Evolutionary conservation across 768 basidiomycete species (phyloP).

Genomic region (Hygrocybe punicea): DNA sequence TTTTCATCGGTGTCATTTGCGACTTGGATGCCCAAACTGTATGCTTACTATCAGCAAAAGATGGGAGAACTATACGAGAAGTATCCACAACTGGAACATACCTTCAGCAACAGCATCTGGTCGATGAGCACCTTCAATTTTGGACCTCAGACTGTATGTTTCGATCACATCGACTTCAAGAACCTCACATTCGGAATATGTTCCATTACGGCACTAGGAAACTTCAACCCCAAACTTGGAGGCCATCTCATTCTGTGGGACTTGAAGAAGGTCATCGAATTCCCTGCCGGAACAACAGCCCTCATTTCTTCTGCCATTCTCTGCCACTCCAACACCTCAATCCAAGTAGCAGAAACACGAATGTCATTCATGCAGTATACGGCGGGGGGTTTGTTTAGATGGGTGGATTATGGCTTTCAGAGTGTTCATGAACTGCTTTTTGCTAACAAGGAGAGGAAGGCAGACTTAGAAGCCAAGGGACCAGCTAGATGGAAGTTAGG

Average conservation of each 20-base stretch:
- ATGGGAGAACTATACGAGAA: constrained; percentile 9
- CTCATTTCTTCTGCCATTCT: constrained; percentile 24
- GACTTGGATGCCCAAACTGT: constrained; percentile 22
- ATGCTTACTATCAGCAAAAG: constrained; percentile 11
- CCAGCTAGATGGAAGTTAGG: background rate
- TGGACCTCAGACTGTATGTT: constrained; percentile 11
- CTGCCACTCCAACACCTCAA: constrained; percentile 17
- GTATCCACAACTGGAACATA: constrained; percentile 11
- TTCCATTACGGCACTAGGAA: constrained; percentile 25
- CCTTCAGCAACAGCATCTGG: constrained; percentile 30
- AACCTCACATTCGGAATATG: constrained; percentile 29
- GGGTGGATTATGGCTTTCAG: constrained; percentile 18
- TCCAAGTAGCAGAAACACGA: constrained; percentile 14
- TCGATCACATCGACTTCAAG: constrained; percentile 21
- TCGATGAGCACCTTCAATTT: constrained; percentile 29
- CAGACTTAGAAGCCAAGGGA: background rate
- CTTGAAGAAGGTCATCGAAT: constrained; percentile 20
- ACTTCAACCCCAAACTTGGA: constrained; percentile 18
- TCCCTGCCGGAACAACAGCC: constrained; percentile 22
- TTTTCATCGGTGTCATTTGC: constrained; percentile 17
- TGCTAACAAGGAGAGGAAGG: background rate
- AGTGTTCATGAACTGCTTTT: background rate
- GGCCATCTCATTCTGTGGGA: constrained; percentile 29
- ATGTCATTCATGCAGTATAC: constrained; percentile 21
- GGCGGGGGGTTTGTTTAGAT: constrained; percentile 23